Conservation (phyloP, 2,329 filamentous ascomycete genomes). For the Phaeosphaeria sp. region DNA sequence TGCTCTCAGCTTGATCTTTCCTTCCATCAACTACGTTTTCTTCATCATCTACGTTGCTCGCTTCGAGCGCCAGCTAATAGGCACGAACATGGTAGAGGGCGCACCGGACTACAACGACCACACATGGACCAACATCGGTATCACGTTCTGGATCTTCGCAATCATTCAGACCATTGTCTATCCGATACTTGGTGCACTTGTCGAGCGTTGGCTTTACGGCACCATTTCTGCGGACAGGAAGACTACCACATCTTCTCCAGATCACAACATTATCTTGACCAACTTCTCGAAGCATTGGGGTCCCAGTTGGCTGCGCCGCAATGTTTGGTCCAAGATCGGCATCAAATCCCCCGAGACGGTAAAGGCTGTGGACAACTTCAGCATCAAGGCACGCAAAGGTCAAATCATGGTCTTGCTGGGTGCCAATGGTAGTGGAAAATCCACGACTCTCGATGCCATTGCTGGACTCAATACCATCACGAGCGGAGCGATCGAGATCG, state of each 20-base stretch:
- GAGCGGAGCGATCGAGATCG: slow-evolving; percentile 76
- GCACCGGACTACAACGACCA: slow-evolving; percentile 59
- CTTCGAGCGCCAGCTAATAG: slow-evolving; percentile 69
- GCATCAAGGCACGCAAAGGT: slow-evolving; percentile 73
- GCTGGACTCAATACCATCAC: slow-evolving; percentile 81
- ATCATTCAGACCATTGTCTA: slow-evolving; percentile 80
- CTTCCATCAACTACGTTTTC: slow-evolving; percentile 86
- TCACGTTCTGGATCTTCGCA: slow-evolving; percentile 79
- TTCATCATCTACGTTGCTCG: slow-evolving; percentile 80
- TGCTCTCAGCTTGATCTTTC: slow-evolving; percentile 77
- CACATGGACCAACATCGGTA: slow-evolving; percentile 71
- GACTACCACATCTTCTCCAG: slow-evolving; percentile 44
- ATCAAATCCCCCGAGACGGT: slow-evolving; percentile 67
- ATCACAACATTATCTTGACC: slow-evolving; percentile 70
- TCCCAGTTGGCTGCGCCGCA: slow-evolving; percentile 66
- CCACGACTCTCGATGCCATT: slow-evolving; percentile 86
- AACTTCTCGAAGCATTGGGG: slow-evolving; percentile 80
- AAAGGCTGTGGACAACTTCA: slow-evolving; percentile 77
- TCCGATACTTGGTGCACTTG: slow-evolving; percentile 73
- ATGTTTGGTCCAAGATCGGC: slow-evolving; percentile 54
- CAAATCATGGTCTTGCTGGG: slow-evolving; percentile 87
- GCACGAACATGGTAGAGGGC: slow-evolving; percentile 66
- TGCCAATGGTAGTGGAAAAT: slow-evolving; percentile 90
- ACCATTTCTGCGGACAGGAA: slow-evolving; percentile 66
- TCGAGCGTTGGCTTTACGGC: slow-evolving; percentile 78